Evolutionary conservation across 768 basidiomycete genomes (phyloP), one percentile per base, ranked within the genome.

Genomic region (Russula sp.): DNA sequence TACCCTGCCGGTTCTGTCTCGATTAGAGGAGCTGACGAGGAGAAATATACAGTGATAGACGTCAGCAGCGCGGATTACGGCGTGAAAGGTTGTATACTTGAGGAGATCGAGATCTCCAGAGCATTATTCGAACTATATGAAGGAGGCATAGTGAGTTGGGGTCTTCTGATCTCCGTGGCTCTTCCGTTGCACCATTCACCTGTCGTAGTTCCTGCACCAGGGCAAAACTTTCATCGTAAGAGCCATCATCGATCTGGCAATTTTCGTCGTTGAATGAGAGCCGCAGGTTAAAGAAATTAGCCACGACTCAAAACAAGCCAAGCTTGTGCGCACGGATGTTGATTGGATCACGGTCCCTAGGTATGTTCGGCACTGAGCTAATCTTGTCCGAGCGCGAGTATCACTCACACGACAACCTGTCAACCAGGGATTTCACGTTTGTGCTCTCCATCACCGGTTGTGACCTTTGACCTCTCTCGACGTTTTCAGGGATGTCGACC

Each of bases 41-140:
- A 91, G 39, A 85, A 81, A 64, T 96, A 95, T 71, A 77, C 77
- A 22, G 78, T 93, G 18, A 78, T 93, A 11, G 86, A 91, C 64
- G 69, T 89, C 43, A 82, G 78, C 14, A 78, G 74, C 1, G 70
- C 70, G 29, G 69, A 72, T 36, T 66, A 73, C 7, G 78, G 72
- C 20, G 75, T 76, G 13, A 69, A 41, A 0, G 72, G 74, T 20
- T 75, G 70, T 18, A 77, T 90, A 36, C 69, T 96, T 9, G 93
- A 96, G 73, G 90, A 94, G 70, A 76, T 92, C 25, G 93, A 95
- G 72, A 72, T 86, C 45, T 91, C 88, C 22, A 77, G 93, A 35
- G 90, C 91, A 0, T 74, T 93, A 58, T 96, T 94, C 66, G 93
- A 95, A 72, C 75, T 90, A 9, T 96, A 94, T 68, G 92, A 94